Evolutionary conservation across 2,329 filamentous ascomycete species (phyloP).

Genomic region (Lasiodiplodia sp.): DNA sequence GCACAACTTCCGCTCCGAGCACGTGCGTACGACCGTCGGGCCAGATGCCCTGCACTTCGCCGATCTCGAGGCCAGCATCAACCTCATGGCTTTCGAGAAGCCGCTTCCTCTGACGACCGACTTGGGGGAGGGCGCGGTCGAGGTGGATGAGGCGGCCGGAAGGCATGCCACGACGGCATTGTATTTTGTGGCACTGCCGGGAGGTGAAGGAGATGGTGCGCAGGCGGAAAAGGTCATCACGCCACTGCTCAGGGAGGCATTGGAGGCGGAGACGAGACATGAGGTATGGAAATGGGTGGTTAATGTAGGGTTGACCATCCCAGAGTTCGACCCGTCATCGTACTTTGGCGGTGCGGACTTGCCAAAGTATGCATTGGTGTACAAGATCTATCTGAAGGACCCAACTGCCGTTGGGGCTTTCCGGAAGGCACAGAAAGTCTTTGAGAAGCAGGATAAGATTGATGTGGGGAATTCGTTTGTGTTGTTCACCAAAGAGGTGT

Average conservation of each 20-base stretch:
- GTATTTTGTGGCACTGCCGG: conserved; percentile 6
- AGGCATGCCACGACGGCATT: neutral
- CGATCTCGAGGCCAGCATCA: neutral
- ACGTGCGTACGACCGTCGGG: neutral
- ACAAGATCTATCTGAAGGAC: neutral
- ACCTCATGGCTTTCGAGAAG: conserved; percentile 7
- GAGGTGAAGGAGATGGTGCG: neutral
- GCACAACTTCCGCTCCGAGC: neutral
- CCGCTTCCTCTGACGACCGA: neutral
- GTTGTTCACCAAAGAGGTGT: neutral
- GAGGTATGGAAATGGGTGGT: neutral
- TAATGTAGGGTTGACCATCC: neutral
- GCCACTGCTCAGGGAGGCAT: neutral
- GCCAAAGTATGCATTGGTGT: neutral
- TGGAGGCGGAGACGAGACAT: neutral
- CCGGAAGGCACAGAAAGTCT: neutral
- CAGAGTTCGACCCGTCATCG: neutral
- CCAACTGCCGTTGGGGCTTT: neutral
- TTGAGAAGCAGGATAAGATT: neutral
- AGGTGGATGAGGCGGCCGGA: neutral
- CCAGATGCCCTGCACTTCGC: neutral
- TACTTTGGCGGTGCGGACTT: conserved; percentile 1
- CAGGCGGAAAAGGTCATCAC: neutral
- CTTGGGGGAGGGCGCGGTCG: neutral
- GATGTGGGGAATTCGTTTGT: neutral